Conservation (phyloP, 371 early-diverging fungal genomes). For the Saksenaea oblongispora region DNA sequence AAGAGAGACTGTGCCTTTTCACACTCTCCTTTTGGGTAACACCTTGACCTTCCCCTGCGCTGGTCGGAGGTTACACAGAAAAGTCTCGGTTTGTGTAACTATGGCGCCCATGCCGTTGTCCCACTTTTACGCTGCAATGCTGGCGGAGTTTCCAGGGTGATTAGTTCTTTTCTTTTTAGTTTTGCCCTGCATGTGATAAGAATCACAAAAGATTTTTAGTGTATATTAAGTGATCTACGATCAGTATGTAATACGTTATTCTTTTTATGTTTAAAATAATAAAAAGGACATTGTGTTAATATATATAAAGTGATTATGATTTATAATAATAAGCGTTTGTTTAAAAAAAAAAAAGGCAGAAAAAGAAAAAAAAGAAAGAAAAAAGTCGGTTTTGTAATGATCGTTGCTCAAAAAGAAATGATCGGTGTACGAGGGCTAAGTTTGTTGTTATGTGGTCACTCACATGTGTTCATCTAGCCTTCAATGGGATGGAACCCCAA, state of each 20-base stretch:
- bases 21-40: background rate
- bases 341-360: background rate
- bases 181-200: background rate
- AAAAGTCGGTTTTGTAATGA: background rate
- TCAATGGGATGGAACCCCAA: background rate
- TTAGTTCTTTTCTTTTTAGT: background rate
- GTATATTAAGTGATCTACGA: background rate
- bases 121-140: background rate
- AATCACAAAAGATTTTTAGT: background rate
- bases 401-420: background rate
- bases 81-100: background rate
- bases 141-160: background rate
- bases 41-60: background rate
- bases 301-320: background rate
- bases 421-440: background rate
- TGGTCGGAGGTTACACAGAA: background rate
- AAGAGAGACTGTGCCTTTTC: background rate
- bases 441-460: background rate
- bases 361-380: background rate
- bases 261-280: background rate
- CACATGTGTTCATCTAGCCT: constrained; percentile 1
- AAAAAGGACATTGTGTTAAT: background rate
- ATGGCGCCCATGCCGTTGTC: background rate
- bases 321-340: too few species aligned
- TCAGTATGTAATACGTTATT: background rate